Evolutionary conservation across 1,284 basidiomycete species (phyloP).

Genomic region (Tilletia indica): DNA sequence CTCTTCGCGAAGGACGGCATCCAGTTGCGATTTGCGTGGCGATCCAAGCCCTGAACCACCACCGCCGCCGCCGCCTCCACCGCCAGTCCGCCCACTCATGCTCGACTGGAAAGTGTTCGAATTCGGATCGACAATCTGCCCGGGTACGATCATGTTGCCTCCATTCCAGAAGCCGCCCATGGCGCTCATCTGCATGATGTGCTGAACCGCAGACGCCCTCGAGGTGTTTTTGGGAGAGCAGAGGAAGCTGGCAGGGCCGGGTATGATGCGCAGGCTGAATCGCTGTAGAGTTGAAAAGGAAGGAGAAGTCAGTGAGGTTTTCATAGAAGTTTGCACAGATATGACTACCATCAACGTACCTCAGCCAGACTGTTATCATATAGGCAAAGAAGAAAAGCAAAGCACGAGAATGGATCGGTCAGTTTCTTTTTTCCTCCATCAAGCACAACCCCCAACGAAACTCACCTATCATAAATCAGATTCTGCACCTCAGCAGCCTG

Average conservation of each 20-base stretch:
- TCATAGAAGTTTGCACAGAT: background rate
- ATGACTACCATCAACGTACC: background rate
- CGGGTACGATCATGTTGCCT: background rate
- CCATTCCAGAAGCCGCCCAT: slow-evolving; percentile 27
- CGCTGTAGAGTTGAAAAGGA: slow-evolving; percentile 29
- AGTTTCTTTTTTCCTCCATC: too few species aligned
- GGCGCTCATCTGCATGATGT: slow-evolving; percentile 37
- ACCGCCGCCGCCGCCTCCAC: background rate
- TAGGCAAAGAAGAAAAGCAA: too few species aligned
- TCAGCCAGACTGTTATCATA: background rate
- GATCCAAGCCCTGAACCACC: background rate
- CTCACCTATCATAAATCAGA: slow-evolving; percentile 64
- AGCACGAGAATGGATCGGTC: too few species aligned
- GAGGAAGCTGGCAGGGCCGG: slow-evolving; percentile 61
- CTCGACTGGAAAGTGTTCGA: background rate
- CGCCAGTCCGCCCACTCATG: background rate
- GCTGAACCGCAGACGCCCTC: slow-evolving; percentile 70
- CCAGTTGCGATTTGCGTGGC: background rate
- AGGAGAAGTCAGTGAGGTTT: slow-evolving; percentile 8
- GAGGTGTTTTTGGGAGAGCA: slow-evolving; percentile 80
- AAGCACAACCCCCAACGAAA: background rate
- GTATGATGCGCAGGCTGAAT: slow-evolving; percentile 52
- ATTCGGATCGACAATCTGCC: background rate
- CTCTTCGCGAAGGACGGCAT: slow-evolving; percentile 10
- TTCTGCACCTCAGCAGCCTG: slow-evolving; percentile 87